Percentiles rank a stretch among this genome's conserved stretches.
These are phyloP conservation scores for Aspergillus homomorphus DNA, from an alignment of 495 filamentous ascomycete species.

Conservation along the genomic window DNA sequence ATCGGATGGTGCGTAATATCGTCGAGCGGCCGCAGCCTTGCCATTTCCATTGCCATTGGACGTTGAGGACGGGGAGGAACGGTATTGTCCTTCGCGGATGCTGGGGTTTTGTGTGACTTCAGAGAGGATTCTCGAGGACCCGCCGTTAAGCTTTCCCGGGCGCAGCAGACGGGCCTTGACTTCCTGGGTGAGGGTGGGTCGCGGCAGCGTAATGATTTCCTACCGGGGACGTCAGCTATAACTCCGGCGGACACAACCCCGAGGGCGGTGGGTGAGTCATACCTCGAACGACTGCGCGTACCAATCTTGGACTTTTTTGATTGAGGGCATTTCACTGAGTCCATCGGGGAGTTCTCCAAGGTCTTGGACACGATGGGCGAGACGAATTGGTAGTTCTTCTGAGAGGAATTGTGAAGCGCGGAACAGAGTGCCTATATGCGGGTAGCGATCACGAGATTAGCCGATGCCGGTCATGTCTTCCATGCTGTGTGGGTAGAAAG, in stretches of 20 bases:
- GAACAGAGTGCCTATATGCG: slow-evolving; percentile 78
- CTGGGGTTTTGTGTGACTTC: slow-evolving; percentile 88
- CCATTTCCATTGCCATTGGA: slow-evolving; percentile 49
- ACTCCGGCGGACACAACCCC: neutral
- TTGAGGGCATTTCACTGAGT: slow-evolving; percentile 96
- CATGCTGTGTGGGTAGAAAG: neutral
- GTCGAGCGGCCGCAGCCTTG: slow-evolving; percentile 46
- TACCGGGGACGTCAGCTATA: slow-evolving; percentile 28
- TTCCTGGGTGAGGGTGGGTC: slow-evolving; percentile 72
- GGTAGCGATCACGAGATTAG: slow-evolving; percentile 18
- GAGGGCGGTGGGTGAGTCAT: slow-evolving; percentile 24
- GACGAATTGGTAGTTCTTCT: slow-evolving; percentile 94
- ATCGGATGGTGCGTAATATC: slow-evolving; percentile 91
- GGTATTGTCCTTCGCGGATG: slow-evolving; percentile 82
- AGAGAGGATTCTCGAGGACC: slow-evolving; percentile 62
- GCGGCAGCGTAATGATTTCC: slow-evolving; percentile 86
- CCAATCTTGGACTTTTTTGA: slow-evolving; percentile 93
- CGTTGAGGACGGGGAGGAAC: slow-evolving; percentile 56
- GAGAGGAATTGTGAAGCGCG: slow-evolving; percentile 97
- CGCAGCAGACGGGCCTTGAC: slow-evolving; percentile 74
- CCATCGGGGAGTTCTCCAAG: slow-evolving; percentile 92
- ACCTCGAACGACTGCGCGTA: slow-evolving; percentile 99
- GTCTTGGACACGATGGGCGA: slow-evolving; percentile 94
- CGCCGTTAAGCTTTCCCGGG: slow-evolving; percentile 62
- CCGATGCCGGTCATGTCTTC: slow-evolving; percentile 6